Conservation (phyloP, 345 rosid genomes). For the Rhodamnia rubescens region DNA sequence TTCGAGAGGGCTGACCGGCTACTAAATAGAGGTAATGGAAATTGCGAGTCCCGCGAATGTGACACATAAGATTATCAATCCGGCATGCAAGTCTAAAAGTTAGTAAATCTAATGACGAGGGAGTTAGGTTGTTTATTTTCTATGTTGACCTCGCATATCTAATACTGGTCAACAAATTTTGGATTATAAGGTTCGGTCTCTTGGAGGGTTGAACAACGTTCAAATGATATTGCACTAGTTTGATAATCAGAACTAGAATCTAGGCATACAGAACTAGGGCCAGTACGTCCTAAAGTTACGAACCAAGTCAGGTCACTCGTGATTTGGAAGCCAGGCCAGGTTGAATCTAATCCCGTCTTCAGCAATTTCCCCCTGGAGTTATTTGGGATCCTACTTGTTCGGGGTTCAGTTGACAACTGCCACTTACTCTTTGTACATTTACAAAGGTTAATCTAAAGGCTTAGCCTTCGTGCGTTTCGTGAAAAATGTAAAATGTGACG, state of each 20-base stretch:
- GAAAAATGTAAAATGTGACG: too few species aligned
- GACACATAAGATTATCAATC: not conserved
- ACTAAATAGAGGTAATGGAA: not conserved
- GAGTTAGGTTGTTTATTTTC: not conserved
- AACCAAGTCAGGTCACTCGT: not conserved
- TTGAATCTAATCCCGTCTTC: not conserved
- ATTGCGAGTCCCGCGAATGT: not conserved
- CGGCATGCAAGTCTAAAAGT: too few species aligned
- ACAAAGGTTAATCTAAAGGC: not conserved
- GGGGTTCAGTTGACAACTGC: not conserved
- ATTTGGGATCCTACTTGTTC: not conserved
- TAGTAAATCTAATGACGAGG: not conserved
- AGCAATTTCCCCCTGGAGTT: not conserved
- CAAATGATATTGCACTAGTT: not conserved
- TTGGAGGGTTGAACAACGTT: too few species aligned
- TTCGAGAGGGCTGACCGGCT: fast-evolving
- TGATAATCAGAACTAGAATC: not conserved
- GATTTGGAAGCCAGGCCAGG: not conserved
- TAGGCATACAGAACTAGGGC: too few species aligned
- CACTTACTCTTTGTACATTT: not conserved
- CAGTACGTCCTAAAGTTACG: not conserved
- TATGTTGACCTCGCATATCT: not conserved
- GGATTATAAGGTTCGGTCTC: not conserved
- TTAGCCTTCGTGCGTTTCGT: not conserved
- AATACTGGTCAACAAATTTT: not conserved